Conservation (phyloP, 78 protist species). For the Polysphondylium violaceum region DNA sequence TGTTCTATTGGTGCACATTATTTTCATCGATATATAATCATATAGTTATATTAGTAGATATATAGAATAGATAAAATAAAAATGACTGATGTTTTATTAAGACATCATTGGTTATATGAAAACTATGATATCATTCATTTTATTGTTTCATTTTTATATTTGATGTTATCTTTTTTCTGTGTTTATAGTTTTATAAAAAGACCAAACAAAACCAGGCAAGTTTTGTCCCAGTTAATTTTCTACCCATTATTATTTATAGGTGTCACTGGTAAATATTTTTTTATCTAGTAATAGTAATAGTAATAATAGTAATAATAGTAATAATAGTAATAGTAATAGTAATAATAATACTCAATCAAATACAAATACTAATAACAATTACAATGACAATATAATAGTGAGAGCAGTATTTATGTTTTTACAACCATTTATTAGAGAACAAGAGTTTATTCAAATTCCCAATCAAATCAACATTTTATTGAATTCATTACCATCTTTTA, state of each 20-base stretch:
- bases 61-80: too few relatives aligned
- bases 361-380: not conserved
- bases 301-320: not conserved
- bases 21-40: too few relatives aligned
- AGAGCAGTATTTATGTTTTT: constrained; percentile 53
- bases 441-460: constrained; percentile 1
- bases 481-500: constrained; percentile 54
- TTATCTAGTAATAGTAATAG: not conserved
- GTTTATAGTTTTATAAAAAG: constrained; percentile 10
- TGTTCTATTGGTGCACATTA: too few relatives aligned
- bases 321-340: not conserved
- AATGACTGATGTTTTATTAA: too few relatives aligned
- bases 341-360: not conserved
- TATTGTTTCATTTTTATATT: constrained; percentile 6
- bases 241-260: constrained; percentile 50
- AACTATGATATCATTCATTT: constrained; percentile 44
- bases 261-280: constrained; percentile 27
- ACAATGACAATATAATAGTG: not conserved
- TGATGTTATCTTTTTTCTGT: constrained; percentile 11
- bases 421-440: constrained; percentile 60
- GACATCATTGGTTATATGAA: not conserved
- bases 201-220: constrained; percentile 10
- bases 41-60: too few relatives aligned
- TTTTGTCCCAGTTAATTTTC: constrained; percentile 34
- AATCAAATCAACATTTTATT: constrained; percentile 47